These are phyloP conservation scores for Rhododendron kiyosumense DNA, from an alignment of 148 eudicot species.

Conservation along the genomic window DNA sequence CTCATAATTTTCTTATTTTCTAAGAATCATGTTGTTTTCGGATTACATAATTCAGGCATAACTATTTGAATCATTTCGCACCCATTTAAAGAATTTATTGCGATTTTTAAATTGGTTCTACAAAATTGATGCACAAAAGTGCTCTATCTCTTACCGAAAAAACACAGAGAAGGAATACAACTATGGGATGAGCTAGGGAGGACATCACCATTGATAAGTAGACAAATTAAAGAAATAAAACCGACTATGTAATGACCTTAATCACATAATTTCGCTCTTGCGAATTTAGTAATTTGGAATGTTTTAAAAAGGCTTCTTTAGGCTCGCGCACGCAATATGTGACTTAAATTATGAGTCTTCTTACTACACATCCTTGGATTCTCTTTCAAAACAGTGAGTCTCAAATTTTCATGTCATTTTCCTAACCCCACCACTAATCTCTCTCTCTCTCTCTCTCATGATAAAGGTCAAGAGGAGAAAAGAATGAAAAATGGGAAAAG, in stretches of 20 bases:
- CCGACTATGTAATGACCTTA: background rate
- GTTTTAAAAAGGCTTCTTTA: no score
- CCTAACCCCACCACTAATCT: constrained; percentile 41
- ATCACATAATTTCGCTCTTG: background rate
- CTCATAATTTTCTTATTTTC: background rate
- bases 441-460: constrained; percentile 12
- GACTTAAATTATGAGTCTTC: background rate
- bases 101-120: background rate
- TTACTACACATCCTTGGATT: constrained; percentile 31
- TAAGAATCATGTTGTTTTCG: background rate
- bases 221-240: background rate
- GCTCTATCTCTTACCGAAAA: background rate
- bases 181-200: background rate
- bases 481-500: constrained; percentile 6
- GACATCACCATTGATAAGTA: background rate
- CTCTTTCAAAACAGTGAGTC: constrained; percentile 27
- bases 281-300: background rate
- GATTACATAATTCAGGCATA: background rate
- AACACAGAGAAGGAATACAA: no score
- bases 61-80: background rate
- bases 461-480: constrained; percentile 7
- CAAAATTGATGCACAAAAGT: background rate
- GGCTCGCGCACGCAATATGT: background rate
- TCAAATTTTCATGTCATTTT: constrained; percentile 36
- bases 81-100: background rate